These are phyloP conservation scores for Fraxinus sp. DNA, from an alignment of 305 asterid genomes.

Conservation along the genomic window DNA sequence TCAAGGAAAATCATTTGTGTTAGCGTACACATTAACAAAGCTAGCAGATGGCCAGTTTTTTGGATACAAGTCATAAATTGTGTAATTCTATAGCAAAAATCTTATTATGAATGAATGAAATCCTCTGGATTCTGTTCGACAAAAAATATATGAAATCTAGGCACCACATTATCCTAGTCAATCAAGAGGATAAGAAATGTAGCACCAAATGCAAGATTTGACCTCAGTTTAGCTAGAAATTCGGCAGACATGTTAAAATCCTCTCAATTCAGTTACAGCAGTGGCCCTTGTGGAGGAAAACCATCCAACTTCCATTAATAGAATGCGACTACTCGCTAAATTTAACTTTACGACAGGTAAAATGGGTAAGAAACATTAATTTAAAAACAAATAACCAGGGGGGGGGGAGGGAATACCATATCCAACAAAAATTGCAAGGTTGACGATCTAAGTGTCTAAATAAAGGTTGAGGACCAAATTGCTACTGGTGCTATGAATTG, in stretches of 20 bases:
- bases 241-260: neutral
- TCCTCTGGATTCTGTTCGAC: neutral
- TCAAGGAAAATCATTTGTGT: constrained; percentile 23
- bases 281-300: neutral
- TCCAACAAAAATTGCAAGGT: too few relatives aligned
- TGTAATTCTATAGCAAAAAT: neutral
- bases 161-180: neutral
- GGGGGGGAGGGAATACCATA: too few relatives aligned
- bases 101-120: neutral
- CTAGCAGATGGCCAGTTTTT: neutral
- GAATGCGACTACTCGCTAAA: neutral
- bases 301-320: neutral
- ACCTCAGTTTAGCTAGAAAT: neutral
- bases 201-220: neutral
- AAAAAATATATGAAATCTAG: neutral
- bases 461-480: neutral
- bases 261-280: neutral
- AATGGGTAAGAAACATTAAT: neutral
- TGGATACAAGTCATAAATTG: constrained; percentile 1
- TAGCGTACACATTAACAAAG: neutral
- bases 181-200: neutral
- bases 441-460: neutral
- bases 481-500: neutral
- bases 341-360: neutral
- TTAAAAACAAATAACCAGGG: neutral